These are phyloP conservation scores for Eutrema heterophyllum DNA, from an alignment of 345 rosid genomes.

Conservation along the genomic window DNA sequence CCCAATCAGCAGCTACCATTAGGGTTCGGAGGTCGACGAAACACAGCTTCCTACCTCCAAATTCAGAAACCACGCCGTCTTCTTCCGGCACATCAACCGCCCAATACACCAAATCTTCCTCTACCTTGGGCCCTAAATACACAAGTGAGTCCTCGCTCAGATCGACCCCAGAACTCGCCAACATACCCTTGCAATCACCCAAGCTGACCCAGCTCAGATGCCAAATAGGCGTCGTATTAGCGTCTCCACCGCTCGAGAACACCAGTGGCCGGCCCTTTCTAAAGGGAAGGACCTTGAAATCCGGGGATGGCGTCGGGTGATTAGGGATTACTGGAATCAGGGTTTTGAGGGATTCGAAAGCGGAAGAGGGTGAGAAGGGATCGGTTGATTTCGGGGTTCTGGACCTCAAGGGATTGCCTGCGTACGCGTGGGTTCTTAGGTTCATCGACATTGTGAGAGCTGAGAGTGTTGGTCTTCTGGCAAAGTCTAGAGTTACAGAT, in stretches of 20 bases:
- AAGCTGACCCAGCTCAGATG: slow-evolving; percentile 74
- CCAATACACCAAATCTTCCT: slow-evolving; percentile 70
- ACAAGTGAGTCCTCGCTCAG: slow-evolving; percentile 54
- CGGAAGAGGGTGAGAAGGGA: slow-evolving; percentile 54
- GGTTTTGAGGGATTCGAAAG: slow-evolving; percentile 62
- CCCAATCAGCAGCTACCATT: slow-evolving; percentile 97
- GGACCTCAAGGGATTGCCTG: slow-evolving; percentile 63
- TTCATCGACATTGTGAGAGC: slow-evolving; percentile 55
- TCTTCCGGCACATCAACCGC: slow-evolving; percentile 63
- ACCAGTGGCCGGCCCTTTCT: slow-evolving; percentile 81
- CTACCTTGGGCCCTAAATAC: slow-evolving; percentile 67
- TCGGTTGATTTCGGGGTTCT: slow-evolving; percentile 57
- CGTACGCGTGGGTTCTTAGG: slow-evolving; percentile 66
- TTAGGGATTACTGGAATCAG: slow-evolving; percentile 41
- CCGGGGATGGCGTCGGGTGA: slow-evolving; percentile 38
- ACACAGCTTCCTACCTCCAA: slow-evolving; percentile 41
- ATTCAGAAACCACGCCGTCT: slow-evolving; percentile 39
- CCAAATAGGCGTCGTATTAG: slow-evolving; percentile 52
- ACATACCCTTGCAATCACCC: slow-evolving; percentile 47
- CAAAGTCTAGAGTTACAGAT: slow-evolving; percentile 13
- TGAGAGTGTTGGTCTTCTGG: slow-evolving; percentile 19
- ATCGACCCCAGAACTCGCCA: slow-evolving; percentile 44
- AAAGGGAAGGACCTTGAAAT: slow-evolving; percentile 74
- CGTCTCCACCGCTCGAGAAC: slow-evolving; percentile 40
- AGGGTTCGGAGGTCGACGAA: slow-evolving; percentile 87